Conservation (phyloP, 2,329 filamentous ascomycete genomes). For the Didymella sp. region DNA sequence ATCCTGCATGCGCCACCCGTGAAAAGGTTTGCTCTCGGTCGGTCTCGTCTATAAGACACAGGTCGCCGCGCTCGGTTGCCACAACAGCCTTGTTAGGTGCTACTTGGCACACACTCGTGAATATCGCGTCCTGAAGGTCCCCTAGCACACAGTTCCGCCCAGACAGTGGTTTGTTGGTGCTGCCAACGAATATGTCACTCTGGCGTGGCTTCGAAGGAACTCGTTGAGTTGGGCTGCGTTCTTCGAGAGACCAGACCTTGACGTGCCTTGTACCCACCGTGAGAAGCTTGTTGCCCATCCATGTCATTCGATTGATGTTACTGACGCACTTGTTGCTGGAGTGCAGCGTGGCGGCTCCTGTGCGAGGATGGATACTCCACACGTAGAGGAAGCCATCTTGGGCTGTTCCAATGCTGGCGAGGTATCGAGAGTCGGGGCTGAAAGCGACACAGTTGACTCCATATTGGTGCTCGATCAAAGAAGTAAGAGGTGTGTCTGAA, state of each 20-base stretch:
- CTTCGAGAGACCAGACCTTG: slow-evolving; percentile 90
- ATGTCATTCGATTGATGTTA: slow-evolving; percentile 82
- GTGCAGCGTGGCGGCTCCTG: slow-evolving; percentile 77
- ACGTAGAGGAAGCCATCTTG: slow-evolving; percentile 96
- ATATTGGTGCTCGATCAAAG: slow-evolving; percentile 86
- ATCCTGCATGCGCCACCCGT: slow-evolving; percentile 70
- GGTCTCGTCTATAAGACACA: slow-evolving; percentile 86
- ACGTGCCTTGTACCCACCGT: slow-evolving; percentile 91
- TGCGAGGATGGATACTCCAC: slow-evolving; percentile 85
- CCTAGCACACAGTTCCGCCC: slow-evolving; percentile 90
- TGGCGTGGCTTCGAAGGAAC: slow-evolving; percentile 40
- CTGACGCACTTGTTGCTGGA: slow-evolving; percentile 94
- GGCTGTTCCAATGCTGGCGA: slow-evolving; percentile 85
- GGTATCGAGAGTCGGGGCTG: slow-evolving; percentile 82
- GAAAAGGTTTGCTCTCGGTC: slow-evolving; percentile 74
- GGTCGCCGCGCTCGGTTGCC: slow-evolving; percentile 84
- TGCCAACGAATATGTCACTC: slow-evolving; percentile 49
- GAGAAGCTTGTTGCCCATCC: slow-evolving; percentile 83
- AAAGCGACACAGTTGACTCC: slow-evolving; percentile 90
- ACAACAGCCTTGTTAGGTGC: slow-evolving; percentile 78
- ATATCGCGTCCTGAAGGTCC: slow-evolving; percentile 79
- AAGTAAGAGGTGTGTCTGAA: slow-evolving; percentile 81
- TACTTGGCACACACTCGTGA: slow-evolving; percentile 77
- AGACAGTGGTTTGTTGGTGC: slow-evolving; percentile 68
- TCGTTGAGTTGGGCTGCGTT: slow-evolving; percentile 63